phyloP scores from a whole-genome alignment of 345 rosid genomes.

The Erucastrum elatum region DNA sequence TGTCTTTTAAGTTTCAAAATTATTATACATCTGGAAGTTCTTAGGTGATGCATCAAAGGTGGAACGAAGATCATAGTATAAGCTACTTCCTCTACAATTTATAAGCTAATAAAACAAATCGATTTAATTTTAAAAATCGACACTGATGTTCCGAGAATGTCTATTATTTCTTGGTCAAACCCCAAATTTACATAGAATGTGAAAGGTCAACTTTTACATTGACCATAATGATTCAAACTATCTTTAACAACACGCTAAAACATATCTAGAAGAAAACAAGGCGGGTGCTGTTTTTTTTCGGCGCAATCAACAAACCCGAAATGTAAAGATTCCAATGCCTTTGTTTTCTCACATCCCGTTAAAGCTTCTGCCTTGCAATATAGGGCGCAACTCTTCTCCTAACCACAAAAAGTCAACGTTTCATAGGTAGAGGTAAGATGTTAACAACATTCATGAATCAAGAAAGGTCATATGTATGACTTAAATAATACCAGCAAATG shows the following conservation, averaged over 20 bases:
- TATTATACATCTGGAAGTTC: not conserved
- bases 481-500: constrained; percentile 53
- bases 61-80: not conserved
- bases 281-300: constrained; percentile 3
- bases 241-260: not conserved
- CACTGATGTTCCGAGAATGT: not conserved
- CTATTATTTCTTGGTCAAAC: constrained; percentile 3
- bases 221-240: constrained; percentile 14
- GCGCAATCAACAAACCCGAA: constrained; percentile 28
- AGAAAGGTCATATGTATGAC: not conserved
- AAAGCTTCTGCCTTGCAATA: constrained; percentile 45
- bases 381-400: constrained; percentile 60
- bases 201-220: constrained; percentile 15
- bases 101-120: not conserved
- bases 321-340: constrained; percentile 54
- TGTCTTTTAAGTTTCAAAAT: not conserved
- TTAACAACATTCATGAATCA: too few relatives aligned
- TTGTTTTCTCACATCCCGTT: constrained; percentile 48
- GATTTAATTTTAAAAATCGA: not conserved
- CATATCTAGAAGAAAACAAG: not conserved
- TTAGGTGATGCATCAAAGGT: not conserved
- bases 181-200: constrained; percentile 5
- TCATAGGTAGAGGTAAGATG: not conserved
- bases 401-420: constrained; percentile 1
- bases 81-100: not conserved